Base-by-base conservation (phyloP, 352 stramenopile species). In the Globisporangium radiosum region DNA sequence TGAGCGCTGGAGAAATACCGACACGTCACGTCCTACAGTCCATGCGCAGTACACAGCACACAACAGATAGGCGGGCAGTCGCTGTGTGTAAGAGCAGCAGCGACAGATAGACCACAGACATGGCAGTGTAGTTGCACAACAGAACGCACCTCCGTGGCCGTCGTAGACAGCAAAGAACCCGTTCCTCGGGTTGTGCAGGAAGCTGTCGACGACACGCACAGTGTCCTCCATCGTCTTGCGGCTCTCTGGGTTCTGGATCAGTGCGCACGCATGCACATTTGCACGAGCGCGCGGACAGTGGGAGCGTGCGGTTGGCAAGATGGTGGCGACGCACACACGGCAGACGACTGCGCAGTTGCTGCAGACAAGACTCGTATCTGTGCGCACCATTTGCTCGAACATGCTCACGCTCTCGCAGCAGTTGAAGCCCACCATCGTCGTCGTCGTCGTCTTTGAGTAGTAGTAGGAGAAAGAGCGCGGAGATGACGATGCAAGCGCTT, bases 221-320 rank as follows among this genome's bases (percentile, higher is more conserved):
- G 78, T 83, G 71, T 94, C 84, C 59, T 94, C 84, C 84, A 94
- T 94, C 25, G 81, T 91, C 64, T 90, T 87, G 44, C 84, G 73
- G 48, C 80, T 66, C 60, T 73, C 64, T 3, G 80, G 80, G 60
- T 94, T 94, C 84, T 94, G 54, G 33, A 57, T 5, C 38, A 43
- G 9, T 4, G 14, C n/a, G 5, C 44, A 19, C 4, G 9, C 45
- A 17, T 7, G 25, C 25, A 25, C 25, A 25, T 25, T 25, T 25
- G 25, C 25, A 25, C 25, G 25, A 25, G 25, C 25, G 25, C 25
- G 25, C 25, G 25, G 25, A 25, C 25, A 25, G 25, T 25, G 2
- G 25, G 25, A 25, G 25, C 25, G 25, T 25, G 25, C 1, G 25
- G 25, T 25, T 25, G 25, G 25, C 25, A 25, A 25, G 25, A 25